These are phyloP conservation scores for Przewalskia tangutica DNA, from an alignment of 257 asterid genomes.

Conservation along the genomic window DNA sequence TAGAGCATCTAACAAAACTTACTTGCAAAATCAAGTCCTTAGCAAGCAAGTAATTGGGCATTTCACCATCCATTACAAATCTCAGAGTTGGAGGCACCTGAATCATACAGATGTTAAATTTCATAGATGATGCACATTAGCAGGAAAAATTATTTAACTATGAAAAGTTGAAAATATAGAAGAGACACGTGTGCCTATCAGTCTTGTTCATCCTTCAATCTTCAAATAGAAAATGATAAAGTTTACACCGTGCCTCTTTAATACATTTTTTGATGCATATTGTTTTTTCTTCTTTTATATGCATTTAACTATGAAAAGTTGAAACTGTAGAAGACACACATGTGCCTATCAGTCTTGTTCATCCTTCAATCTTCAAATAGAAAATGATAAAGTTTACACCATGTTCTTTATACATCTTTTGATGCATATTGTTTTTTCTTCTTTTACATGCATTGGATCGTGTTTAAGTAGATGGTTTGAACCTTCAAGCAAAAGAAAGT, in stretches of 20 bases:
- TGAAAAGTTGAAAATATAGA: neutral
- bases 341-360: neutral
- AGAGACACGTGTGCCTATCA: neutral
- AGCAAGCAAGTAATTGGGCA: constrained; percentile 94
- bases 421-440: neutral
- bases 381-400: neutral
- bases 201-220: neutral
- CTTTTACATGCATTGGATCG: neutral
- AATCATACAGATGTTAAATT: constrained; percentile 11
- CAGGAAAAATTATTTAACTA: neutral
- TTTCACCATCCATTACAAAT: constrained; percentile 96
- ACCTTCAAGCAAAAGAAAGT: neutral
- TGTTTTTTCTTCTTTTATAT: neutral
- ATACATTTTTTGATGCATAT: neutral
- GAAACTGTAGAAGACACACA: neutral
- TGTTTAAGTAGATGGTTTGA: neutral
- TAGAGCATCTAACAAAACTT: constrained; percentile 16
- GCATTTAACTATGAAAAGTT: neutral
- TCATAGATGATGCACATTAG: neutral
- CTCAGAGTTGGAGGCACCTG: constrained; percentile 98
- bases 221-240: neutral
- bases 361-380: neutral
- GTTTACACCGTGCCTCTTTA: neutral
- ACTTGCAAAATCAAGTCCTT: constrained; percentile 98
- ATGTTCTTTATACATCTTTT: neutral